Conservation (phyloP, 352 stramenopile genomes). For the Pythium coloratum region DNA sequence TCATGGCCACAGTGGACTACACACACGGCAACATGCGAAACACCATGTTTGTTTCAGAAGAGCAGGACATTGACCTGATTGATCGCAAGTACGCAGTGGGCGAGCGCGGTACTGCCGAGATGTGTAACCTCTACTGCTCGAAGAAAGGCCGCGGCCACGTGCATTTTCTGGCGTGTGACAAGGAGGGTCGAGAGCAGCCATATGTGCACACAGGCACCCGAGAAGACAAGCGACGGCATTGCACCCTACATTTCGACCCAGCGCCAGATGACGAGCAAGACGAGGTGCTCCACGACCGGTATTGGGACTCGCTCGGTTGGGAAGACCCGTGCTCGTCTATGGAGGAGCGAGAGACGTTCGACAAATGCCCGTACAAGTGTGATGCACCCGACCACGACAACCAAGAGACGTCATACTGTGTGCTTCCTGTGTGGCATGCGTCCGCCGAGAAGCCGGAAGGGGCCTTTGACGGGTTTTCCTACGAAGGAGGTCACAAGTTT, state of each 20-base stretch:
- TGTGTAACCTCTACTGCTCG: constrained; percentile 81
- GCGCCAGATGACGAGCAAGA: constrained; percentile 57
- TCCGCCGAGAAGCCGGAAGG: constrained; percentile 26
- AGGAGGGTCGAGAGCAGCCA: constrained; percentile 20
- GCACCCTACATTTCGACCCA: constrained; percentile 48
- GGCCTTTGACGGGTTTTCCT: constrained; percentile 47
- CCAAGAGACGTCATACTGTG: constrained; percentile 51
- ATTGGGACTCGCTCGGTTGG: constrained; percentile 76
- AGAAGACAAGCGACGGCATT: constrained; percentile 69
- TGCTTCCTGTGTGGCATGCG: constrained; percentile 68
- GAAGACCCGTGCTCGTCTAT: constrained; percentile 65
- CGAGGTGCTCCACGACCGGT: constrained; percentile 73
- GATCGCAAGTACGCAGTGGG: constrained; percentile 73
- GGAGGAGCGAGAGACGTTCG: constrained; percentile 61
- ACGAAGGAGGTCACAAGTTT: constrained; percentile 71
- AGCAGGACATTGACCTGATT: constrained; percentile 59
- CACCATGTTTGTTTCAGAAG: constrained; percentile 65
- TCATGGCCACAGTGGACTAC: constrained; percentile 45
- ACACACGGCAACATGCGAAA: constrained; percentile 86
- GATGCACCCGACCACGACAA: constrained; percentile 65
- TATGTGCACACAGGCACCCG: constrained; percentile 55
- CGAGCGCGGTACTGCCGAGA: constrained; percentile 68
- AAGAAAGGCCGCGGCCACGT: constrained; percentile 80
- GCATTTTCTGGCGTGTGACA: constrained; percentile 71
- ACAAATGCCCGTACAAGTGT: constrained; percentile 70